Evolutionary conservation across 2,329 filamentous ascomycete species (phyloP).

Genomic region (Arthrinium phaeospermum): DNA sequence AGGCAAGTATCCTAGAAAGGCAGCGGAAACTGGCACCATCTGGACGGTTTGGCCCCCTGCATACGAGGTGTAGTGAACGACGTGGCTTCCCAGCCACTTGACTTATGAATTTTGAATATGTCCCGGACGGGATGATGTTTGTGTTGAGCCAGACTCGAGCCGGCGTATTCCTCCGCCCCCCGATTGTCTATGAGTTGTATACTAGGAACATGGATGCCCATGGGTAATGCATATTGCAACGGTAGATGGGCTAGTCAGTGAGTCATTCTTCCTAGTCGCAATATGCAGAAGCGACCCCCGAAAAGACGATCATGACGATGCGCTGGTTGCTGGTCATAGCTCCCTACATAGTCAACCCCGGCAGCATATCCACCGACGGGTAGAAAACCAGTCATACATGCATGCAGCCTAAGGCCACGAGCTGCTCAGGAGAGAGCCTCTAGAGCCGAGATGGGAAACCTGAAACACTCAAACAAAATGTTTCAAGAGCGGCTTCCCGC

Average conservation of each 20-base stretch:
- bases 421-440: constrained; percentile 5
- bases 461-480: constrained; percentile 15
- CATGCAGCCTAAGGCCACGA: constrained; percentile 10
- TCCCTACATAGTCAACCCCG: not conserved
- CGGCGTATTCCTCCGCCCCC: constrained; percentile 2
- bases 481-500: constrained; percentile 9
- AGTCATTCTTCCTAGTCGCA: constrained; percentile 11
- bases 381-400: constrained; percentile 17
- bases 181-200: constrained; percentile 14
- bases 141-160: constrained; percentile 3
- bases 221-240: not conserved
- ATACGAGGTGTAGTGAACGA: constrained; percentile 14
- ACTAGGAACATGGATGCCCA: not conserved
- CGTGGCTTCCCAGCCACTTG: constrained; percentile 23
- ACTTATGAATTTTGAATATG: constrained; percentile 15
- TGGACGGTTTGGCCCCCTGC: constrained; percentile 22
- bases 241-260: not conserved
- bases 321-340: constrained; percentile 14
- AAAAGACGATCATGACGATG: constrained; percentile 19
- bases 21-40: not conserved
- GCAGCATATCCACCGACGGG: not conserved
- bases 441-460: constrained; percentile 7
- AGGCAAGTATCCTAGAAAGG: not conserved
- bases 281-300: constrained; percentile 12
- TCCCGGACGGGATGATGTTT: constrained; percentile 17